Percentiles rank a stretch among this genome's conserved stretches.
phyloP scores from a whole-genome alignment of 768 basidiomycete species.

The Suillus placidus region DNA sequence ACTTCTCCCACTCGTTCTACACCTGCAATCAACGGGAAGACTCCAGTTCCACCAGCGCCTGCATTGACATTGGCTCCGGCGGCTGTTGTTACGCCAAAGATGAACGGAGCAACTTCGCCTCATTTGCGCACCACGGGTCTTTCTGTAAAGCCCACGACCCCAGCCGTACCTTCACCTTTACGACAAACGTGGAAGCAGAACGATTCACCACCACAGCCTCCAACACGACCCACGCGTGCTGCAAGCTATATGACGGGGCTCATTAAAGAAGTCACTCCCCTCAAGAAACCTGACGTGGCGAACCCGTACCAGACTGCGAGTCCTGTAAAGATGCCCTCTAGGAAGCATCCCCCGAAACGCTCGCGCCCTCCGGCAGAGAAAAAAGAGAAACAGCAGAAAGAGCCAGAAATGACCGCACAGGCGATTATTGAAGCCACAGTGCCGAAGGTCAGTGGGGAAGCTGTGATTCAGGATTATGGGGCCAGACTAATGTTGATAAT shows the following conservation, averaged over 20 bases:
- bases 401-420: slow-evolving; percentile 50
- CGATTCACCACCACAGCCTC: slow-evolving; percentile 41
- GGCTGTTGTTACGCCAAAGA: slow-evolving; percentile 29
- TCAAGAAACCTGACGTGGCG: slow-evolving; percentile 64
- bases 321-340: slow-evolving; percentile 55
- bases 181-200: slow-evolving; percentile 68
- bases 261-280: slow-evolving; percentile 70
- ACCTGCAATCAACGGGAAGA: slow-evolving; percentile 30
- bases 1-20: slow-evolving; percentile 37
- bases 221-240: slow-evolving; percentile 56
- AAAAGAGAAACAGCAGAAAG: slow-evolving; percentile 32
- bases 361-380: slow-evolving; percentile 38
- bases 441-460: slow-evolving; percentile 55
- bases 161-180: slow-evolving; percentile 72
- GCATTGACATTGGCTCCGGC: slow-evolving; percentile 26
- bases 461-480: slow-evolving; percentile 3
- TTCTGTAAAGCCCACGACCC: slow-evolving; percentile 55
- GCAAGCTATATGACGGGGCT: slow-evolving; percentile 71
- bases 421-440: slow-evolving; percentile 78
- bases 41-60: slow-evolving; percentile 15
- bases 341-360: slow-evolving; percentile 44
- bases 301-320: slow-evolving; percentile 81
- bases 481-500: slow-evolving; percentile 14
- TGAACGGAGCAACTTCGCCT: slow-evolving; percentile 25
- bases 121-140: slow-evolving; percentile 46